Percentiles rank a stretch among this genome's conserved stretches.
phyloP scores from a whole-genome alignment of 148 eudicot species.

The Rhododendron vialii region DNA sequence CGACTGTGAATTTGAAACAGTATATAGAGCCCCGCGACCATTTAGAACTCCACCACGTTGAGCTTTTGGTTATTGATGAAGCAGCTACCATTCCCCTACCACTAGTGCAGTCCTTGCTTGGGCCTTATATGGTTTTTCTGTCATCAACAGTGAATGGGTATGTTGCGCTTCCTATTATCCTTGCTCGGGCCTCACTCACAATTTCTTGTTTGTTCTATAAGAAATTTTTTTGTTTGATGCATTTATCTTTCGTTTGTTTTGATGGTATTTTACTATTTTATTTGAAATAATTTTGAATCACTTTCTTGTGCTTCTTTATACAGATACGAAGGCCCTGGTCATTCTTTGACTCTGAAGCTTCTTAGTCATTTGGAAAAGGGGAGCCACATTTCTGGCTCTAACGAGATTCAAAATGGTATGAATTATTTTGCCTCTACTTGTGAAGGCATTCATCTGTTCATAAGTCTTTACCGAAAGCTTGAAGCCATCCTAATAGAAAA shows the following conservation, averaged over 20 bases:
- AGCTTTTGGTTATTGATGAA: slow-evolving; percentile 90
- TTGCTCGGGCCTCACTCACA: neutral
- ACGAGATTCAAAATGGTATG: neutral
- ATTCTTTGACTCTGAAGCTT: slow-evolving; percentile 80
- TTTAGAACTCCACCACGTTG: slow-evolving; percentile 79
- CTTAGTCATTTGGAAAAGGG: slow-evolving; percentile 77
- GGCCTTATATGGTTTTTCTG: slow-evolving; percentile 84
- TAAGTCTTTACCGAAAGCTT: too few species aligned
- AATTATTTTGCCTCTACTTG: neutral
- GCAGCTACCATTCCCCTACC: slow-evolving; percentile 95
- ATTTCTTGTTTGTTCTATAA: neutral
- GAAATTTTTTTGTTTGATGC: neutral
- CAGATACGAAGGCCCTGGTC: slow-evolving; percentile 94
- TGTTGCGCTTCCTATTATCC: neutral
- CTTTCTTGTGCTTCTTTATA: neutral
- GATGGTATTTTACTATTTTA: neutral
- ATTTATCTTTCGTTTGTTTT: neutral
- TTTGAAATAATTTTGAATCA: neutral
- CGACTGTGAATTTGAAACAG: slow-evolving; percentile 33
- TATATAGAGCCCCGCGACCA: slow-evolving; percentile 83
- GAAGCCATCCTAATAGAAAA: neutral
- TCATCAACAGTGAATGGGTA: slow-evolving; percentile 97
- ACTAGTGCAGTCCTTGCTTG: slow-evolving; percentile 69
- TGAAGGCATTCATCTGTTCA: neutral
- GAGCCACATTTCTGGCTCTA: slow-evolving; percentile 29